Percentiles rank a stretch among this genome's conserved stretches.
Evolutionary conservation across 108 stramenopile genomes (phyloP).

Genomic region (Hondaea fermentalgiana): DNA sequence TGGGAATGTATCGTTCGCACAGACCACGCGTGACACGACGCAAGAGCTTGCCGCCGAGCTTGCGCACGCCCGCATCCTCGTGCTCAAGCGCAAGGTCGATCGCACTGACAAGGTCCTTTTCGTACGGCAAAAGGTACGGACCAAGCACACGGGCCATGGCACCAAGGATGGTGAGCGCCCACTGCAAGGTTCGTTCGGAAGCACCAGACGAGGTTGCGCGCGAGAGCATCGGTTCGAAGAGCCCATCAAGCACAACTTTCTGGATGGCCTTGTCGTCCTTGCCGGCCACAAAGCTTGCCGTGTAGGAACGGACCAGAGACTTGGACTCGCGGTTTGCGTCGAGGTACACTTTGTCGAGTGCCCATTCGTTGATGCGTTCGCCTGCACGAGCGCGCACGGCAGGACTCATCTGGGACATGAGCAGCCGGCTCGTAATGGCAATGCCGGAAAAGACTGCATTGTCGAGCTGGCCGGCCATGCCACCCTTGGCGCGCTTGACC

Average conservation of each 20-base stretch:
- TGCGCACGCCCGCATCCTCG: neutral
- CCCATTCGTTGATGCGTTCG: neutral
- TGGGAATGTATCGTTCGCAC: neutral
- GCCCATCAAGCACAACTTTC: neutral
- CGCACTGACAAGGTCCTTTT: neutral
- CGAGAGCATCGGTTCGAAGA: neutral
- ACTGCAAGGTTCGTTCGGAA: neutral
- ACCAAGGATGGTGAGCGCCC: neutral
- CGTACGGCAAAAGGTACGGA: neutral
- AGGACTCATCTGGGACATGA: slow-evolving; percentile 4
- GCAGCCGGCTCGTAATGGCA: neutral
- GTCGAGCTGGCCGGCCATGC: neutral
- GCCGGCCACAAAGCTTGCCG: neutral
- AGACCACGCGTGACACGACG: neutral
- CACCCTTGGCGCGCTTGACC: neutral
- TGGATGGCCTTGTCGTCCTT: neutral
- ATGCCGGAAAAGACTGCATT: neutral
- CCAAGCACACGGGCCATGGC: neutral
- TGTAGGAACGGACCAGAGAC: neutral
- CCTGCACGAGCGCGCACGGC: neutral
- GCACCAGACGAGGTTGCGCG: neutral
- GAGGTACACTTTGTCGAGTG: neutral
- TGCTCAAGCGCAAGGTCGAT: neutral
- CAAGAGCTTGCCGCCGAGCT: neutral
- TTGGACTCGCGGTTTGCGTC: slow-evolving; percentile 4